Percentiles rank a stretch among this genome's conserved stretches.
These are phyloP conservation scores for Dictyostelium intermedium DNA, from an alignment of 78 protist species.

Conservation along the genomic window DNA sequence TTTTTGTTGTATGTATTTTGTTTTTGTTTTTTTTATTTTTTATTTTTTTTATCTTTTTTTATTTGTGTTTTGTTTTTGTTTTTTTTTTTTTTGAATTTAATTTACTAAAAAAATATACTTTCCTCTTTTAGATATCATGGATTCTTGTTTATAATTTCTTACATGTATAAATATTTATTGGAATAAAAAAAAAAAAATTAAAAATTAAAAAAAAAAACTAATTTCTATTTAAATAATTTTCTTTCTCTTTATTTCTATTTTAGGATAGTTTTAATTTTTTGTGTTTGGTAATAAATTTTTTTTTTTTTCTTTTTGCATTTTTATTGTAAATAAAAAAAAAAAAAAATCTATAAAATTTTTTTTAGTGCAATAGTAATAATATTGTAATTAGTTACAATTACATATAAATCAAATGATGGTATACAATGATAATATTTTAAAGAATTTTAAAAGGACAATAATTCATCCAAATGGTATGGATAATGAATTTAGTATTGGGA, in stretches of 20 bases:
- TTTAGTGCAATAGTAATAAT: too few species aligned
- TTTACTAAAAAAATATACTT: neutral
- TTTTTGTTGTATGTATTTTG: conserved; percentile 25
- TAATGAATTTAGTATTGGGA: neutral
- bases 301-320: neutral
- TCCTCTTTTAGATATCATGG: conserved; percentile 52
- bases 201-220: neutral
- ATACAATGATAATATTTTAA: neutral
- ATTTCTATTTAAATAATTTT: neutral
- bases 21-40: neutral
- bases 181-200: neutral
- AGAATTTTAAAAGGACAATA: neutral
- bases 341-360: too few species aligned
- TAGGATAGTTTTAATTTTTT: neutral
- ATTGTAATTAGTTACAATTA: too few species aligned
- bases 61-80: too few species aligned
- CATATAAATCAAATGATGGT: neutral
- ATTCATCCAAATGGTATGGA: neutral
- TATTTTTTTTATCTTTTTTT: neutral
- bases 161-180: conserved; percentile 24
- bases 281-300: neutral
- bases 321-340: too few species aligned
- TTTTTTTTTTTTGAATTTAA: too few species aligned
- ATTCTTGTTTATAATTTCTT: conserved; percentile 26
- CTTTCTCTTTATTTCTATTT: neutral